Evolutionary conservation across 2,329 filamentous ascomycete species (phyloP).

Genomic region (Fusarium humuli): DNA sequence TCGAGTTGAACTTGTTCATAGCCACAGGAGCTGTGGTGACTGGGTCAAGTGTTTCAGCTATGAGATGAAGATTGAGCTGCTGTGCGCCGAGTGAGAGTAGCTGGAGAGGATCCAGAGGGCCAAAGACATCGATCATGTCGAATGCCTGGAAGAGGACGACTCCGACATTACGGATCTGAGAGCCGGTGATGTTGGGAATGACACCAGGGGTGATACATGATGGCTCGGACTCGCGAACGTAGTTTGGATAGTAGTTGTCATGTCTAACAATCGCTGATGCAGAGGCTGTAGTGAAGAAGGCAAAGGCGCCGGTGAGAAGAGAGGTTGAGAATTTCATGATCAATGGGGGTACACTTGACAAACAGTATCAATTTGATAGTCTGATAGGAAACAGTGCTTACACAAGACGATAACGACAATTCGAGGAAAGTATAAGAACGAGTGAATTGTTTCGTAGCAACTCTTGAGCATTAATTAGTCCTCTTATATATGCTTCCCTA

Average conservation of each 20-base stretch:
- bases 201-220: conserved; percentile 40
- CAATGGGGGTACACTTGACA: neutral
- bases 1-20: conserved; percentile 51
- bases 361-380: conserved; percentile 5
- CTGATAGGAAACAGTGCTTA: neutral
- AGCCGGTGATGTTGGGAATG: conserved; percentile 38
- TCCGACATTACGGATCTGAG: conserved; percentile 51
- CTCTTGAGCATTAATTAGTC: neutral
- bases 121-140: conserved; percentile 60
- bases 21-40: conserved; percentile 52
- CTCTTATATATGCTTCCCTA: neutral
- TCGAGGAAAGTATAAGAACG: neutral
- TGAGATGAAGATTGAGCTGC: conserved; percentile 55
- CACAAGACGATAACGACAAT: neutral
- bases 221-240: neutral
- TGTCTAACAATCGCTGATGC: conserved; percentile 16
- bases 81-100: conserved; percentile 50
- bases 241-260: neutral
- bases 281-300: conserved; percentile 15
- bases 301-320: conserved; percentile 14
- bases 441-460: too few species aligned
- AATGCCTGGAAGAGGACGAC: conserved; percentile 60
- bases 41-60: conserved; percentile 56
- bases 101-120: conserved; percentile 60
- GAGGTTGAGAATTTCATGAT: conserved; percentile 40